Conservation (phyloP, 2,329 filamentous ascomycete genomes). For the Pleurostoma richardsiae region DNA sequence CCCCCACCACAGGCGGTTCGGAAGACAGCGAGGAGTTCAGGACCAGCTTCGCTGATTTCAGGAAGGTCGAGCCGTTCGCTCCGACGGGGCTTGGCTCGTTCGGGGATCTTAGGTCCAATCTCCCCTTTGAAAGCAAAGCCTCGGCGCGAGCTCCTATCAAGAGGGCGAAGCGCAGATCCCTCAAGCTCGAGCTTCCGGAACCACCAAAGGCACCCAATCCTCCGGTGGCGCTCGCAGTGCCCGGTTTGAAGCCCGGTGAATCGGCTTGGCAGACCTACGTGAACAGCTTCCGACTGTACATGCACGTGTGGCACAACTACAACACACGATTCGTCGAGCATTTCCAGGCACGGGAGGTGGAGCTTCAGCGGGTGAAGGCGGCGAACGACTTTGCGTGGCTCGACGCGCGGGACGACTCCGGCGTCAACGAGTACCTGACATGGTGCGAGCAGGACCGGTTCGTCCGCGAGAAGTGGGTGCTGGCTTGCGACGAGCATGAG, state of each 20-base stretch:
- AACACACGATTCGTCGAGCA: constrained; percentile 50
- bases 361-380: constrained; percentile 30
- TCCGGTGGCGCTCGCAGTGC: constrained; percentile 35
- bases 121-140: constrained; percentile 52
- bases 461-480: constrained; percentile 56
- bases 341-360: constrained; percentile 44
- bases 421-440: constrained; percentile 52
- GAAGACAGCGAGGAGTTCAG: constrained; percentile 52
- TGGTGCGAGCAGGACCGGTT: constrained; percentile 60
- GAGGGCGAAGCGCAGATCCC: constrained; percentile 19
- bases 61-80: constrained; percentile 50
- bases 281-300: constrained; percentile 47
- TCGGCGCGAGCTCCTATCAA: constrained; percentile 31
- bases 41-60: constrained; percentile 49
- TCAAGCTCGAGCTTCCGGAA: constrained; percentile 35
- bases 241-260: constrained; percentile 35
- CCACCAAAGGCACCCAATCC: constrained; percentile 45
- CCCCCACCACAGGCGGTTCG: constrained; percentile 32
- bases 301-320: constrained; percentile 45
- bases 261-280: constrained; percentile 46
- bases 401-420: constrained; percentile 32
- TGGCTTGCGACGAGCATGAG: constrained; percentile 56
- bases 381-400: constrained; percentile 42
- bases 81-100: constrained; percentile 47
- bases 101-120: constrained; percentile 47